phyloP scores from a whole-genome alignment of 2,329 filamentous ascomycete genomes.

The Orbilia blumenaviensis region DNA sequence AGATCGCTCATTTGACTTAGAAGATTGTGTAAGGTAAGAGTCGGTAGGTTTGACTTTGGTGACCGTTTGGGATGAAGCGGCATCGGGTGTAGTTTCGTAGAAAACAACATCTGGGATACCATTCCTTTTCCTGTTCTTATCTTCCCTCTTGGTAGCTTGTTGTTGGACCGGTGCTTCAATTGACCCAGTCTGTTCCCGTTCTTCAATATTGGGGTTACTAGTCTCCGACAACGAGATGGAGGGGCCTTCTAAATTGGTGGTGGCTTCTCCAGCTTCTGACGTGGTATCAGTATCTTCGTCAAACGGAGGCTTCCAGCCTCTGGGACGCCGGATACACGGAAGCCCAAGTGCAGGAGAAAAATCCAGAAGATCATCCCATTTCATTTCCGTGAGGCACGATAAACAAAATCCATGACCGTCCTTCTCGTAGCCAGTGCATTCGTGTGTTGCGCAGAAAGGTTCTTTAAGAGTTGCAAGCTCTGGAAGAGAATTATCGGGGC shows the following conservation, averaged over 20 bases:
- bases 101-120: too few species aligned
- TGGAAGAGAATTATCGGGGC: background rate
- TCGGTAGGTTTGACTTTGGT: too few species aligned
- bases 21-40: too few species aligned
- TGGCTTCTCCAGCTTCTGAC: background rate
- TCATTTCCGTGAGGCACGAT: constrained; percentile 26
- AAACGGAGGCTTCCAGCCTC: background rate
- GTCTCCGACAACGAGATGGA: background rate
- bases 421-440: background rate
- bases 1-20: too few species aligned
- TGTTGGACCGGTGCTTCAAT: background rate
- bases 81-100: background rate
- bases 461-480: constrained; percentile 15
- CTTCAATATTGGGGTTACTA: background rate
- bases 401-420: background rate
- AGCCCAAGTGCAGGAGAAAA: constrained; percentile 28
- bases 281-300: background rate
- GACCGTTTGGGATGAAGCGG: background rate
- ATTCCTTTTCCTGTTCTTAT: constrained; percentile 35
- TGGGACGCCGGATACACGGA: constrained; percentile 6
- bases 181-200: background rate
- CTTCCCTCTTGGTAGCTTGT: background rate
- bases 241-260: background rate
- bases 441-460: background rate
- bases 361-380: constrained; percentile 11